Conservation (phyloP, 768 basidiomycete species). For the Tubosaeta sp. region DNA sequence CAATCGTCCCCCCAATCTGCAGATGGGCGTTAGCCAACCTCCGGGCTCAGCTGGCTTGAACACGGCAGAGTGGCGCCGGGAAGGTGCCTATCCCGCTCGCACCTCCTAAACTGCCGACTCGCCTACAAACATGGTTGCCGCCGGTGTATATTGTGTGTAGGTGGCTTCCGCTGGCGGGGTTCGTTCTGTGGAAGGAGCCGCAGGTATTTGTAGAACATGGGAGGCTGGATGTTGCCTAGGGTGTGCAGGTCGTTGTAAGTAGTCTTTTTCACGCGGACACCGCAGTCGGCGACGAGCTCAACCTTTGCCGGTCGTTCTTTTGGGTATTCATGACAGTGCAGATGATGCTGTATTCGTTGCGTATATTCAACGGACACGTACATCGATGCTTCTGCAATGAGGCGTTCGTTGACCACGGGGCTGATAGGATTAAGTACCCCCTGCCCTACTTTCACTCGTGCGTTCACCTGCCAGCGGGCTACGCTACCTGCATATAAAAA, state of each 20-base stretch:
- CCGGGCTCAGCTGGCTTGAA: constrained; percentile 32
- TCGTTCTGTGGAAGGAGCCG: constrained; percentile 65
- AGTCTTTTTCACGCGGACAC: not conserved
- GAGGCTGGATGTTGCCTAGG: constrained; percentile 37
- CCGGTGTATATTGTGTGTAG: constrained; percentile 60
- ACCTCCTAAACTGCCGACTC: constrained; percentile 36
- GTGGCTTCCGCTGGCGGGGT: constrained; percentile 64
- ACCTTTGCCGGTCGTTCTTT: constrained; percentile 61
- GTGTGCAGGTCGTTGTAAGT: constrained; percentile 57
- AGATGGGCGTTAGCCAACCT: constrained; percentile 47
- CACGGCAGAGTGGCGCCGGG: constrained; percentile 12
- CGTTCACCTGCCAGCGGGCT: constrained; percentile 64
- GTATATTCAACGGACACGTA: constrained; percentile 68
- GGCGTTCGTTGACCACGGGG: constrained; percentile 6
- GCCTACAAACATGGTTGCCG: constrained; percentile 58
- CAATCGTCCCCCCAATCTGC: constrained; percentile 3
- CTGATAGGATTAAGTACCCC: constrained; percentile 54
- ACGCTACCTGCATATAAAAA: constrained; percentile 67
- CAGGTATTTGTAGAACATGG: constrained; percentile 39
- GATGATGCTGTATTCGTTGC: constrained; percentile 64
- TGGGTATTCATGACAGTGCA: constrained; percentile 77
- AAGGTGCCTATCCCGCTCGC: constrained; percentile 25
- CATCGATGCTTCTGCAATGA: constrained; percentile 23
- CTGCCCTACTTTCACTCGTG: constrained; percentile 53
- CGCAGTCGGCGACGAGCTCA: constrained; percentile 1